Evolutionary conservation across 129 eudicot species (phyloP).

Genomic region (Calendula officinalis): DNA sequence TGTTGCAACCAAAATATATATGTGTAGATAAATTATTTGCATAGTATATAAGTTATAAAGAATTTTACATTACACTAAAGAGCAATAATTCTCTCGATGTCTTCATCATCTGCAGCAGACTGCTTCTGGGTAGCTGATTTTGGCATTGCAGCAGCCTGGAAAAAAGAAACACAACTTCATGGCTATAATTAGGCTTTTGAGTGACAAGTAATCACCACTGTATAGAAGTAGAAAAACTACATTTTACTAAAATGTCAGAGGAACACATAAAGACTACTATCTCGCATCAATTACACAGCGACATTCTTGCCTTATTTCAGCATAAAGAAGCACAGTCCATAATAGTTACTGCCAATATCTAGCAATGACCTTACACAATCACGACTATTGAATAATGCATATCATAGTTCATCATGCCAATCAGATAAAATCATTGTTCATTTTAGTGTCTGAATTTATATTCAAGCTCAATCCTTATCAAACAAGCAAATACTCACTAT

Average conservation of each 20-base stretch:
- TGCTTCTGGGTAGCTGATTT: conserved; percentile 43
- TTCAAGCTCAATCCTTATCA: no score
- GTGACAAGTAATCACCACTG: background rate
- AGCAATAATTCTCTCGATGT: conserved; percentile 76
- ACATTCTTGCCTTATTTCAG: no score
- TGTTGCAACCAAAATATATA: conserved; percentile 54
- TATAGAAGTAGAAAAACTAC: background rate
- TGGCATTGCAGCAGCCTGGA: conserved; percentile 50
- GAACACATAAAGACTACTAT: background rate
- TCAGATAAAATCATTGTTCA: no score
- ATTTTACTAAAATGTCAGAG: background rate
- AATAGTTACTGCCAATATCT: no score
- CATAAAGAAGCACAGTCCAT: no score
- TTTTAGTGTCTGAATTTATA: no score
- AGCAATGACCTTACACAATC: no score
- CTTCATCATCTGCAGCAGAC: conserved; percentile 74
- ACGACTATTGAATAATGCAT: no score
- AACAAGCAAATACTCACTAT: no score
- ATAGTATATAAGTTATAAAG: background rate
- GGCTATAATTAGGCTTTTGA: background rate
- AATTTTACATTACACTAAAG: background rate
- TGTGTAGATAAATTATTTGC: background rate
- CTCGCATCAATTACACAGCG: no score
- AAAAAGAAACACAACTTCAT: background rate
- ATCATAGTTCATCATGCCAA: no score